Evolutionary conservation across 257 asterid genomes (phyloP).

Genomic region (Echium plantagineum): DNA sequence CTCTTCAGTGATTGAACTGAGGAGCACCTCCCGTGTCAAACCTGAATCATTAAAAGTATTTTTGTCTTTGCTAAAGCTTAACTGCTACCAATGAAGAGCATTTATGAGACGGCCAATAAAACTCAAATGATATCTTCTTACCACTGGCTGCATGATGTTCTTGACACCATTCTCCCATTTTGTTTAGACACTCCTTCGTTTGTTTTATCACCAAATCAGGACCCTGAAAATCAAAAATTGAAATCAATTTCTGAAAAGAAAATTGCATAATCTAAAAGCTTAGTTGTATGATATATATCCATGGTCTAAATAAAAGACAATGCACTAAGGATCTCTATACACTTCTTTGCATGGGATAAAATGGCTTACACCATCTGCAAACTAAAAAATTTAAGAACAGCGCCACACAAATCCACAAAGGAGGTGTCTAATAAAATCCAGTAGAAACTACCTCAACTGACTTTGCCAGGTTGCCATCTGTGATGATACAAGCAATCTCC

Average conservation of each 20-base stretch:
- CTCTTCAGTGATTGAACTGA: slow-evolving; percentile 53
- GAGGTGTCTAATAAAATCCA: not conserved
- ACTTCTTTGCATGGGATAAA: too few species aligned
- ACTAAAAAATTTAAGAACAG: too few species aligned
- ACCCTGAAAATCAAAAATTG: slow-evolving; percentile 32
- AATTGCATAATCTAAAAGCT: not conserved
- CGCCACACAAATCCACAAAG: not conserved
- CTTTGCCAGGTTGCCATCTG: slow-evolving; percentile 73
- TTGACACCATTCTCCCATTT: slow-evolving; percentile 98
- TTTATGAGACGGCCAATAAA: not conserved
- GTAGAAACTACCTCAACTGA: slow-evolving; percentile 52
- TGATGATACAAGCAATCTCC: slow-evolving; percentile 95
- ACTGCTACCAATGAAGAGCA: too few species aligned
- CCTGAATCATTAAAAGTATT: slow-evolving; percentile 27
- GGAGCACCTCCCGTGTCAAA: slow-evolving; percentile 75
- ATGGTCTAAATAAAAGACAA: too few species aligned
- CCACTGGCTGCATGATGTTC: slow-evolving; percentile 76
- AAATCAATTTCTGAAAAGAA: slow-evolving; percentile 1
- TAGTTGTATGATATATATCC: too few species aligned
- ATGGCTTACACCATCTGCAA: too few species aligned
- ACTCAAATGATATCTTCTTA: too few species aligned
- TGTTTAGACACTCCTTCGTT: slow-evolving; percentile 63
- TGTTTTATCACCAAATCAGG: slow-evolving; percentile 91
- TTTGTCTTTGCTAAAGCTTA: not conserved
- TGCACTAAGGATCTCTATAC: too few species aligned